Evolutionary conservation across 192 early-diverging fungal genomes (phyloP).

Genomic region (Coemansia sp.): DNA sequence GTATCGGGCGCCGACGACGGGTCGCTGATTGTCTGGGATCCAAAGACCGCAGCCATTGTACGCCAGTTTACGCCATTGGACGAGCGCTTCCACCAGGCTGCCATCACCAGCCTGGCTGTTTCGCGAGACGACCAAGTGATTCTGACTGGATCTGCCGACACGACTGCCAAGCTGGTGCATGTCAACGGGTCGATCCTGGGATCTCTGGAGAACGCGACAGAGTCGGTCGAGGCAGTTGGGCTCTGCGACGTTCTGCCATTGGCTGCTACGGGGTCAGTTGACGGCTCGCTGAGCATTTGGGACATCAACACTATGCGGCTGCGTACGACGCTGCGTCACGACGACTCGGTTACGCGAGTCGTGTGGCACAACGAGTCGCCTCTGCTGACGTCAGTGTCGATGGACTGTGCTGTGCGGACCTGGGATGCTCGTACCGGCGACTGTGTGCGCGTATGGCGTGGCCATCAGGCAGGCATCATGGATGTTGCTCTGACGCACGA

Average conservation of each 20-base stretch:
- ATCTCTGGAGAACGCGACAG: conserved; percentile 75
- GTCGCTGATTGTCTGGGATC: conserved; percentile 87
- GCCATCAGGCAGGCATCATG: conserved; percentile 86
- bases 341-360: conserved; percentile 81
- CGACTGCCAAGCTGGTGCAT: conserved; percentile 75
- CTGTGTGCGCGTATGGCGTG: conserved; percentile 67
- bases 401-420: conserved; percentile 74
- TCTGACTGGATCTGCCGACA: conserved; percentile 79
- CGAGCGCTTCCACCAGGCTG: conserved; percentile 78
- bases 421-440: conserved; percentile 93
- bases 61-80: conserved; percentile 67
- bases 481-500: conserved; percentile 75
- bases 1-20: conserved; percentile 84
- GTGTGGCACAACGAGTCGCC: conserved; percentile 66
- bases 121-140: conserved; percentile 73
- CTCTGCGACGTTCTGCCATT: conserved; percentile 69
- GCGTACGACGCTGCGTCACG: conserved; percentile 77
- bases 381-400: conserved; percentile 70
- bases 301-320: conserved; percentile 81
- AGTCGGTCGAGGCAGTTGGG: conserved; percentile 82
- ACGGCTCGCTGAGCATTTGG: conserved; percentile 89
- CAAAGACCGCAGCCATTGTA: conserved; percentile 73
- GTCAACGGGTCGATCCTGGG: conserved; percentile 77
- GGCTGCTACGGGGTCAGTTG: conserved; percentile 82
- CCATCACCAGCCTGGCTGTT: conserved; percentile 72